Base-by-base conservation (phyloP, 768 basidiomycete genomes). In the Tulasnella sp. region DNA sequence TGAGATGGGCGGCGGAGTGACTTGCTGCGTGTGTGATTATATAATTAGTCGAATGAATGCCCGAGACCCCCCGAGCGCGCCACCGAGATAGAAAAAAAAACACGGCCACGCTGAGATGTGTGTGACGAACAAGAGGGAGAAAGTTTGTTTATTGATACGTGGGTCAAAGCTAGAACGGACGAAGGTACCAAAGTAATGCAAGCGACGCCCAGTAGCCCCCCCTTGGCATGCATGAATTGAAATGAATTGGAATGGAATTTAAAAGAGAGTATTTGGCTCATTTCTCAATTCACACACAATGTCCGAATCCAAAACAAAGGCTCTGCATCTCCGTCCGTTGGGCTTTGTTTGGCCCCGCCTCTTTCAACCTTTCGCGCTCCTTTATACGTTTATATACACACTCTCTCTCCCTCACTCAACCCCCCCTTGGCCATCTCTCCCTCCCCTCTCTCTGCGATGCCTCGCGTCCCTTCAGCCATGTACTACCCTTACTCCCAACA, bases 231-330 rank as follows among this genome's bases (percentile, higher is more conserved):
- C 12, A 31, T 40, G 40, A 28, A 74, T 24, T 75, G 48, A 28
- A 75, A 37, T 75, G 74, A 73, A 73, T 75, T n/a, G 74, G 74
- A 34, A 42, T 75, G 74, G 40, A 75, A 75, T 44, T 75, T 50
- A 69, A 69, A 69, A 69, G 28, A 69, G 64, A 69, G 64, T 69
- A 69, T 69, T 69, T 69, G 64, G 64, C 64, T 69, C 64, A 69
- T 69, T 69, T 69, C 31, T 69, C 28, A 69, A 69, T 69, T 69
- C 58, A 11, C 28, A 34, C 28, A 34, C 11, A 60, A 60, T 60
- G 34, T 69, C 64, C 64, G 9, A 69, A 69, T 69, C 24, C 64
- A 69, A 28, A 69, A 69, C 64, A 75, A 75, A 42, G 74, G 74
- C 37, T 34, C 20, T 28, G 40, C 40, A 9, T 75, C 24, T 40